Percentiles rank a stretch among this genome's conserved stretches.
Evolutionary conservation across 768 basidiomycete species (phyloP).

Genomic region (Mrakia gelida): DNA sequence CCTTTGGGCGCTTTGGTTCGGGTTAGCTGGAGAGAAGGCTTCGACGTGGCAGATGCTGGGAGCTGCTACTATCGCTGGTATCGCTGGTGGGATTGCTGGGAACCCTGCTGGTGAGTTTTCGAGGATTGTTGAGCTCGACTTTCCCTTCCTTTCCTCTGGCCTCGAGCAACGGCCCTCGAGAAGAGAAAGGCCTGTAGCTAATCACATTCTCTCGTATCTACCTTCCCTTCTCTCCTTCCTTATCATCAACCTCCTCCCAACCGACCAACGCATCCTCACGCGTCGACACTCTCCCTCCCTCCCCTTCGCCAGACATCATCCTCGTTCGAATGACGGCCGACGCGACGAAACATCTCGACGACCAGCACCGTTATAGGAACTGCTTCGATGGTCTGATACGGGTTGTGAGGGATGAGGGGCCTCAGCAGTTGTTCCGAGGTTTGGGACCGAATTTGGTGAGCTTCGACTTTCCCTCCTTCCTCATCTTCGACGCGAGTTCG

Average conservation of each 20-base stretch:
- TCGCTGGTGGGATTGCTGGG: constrained; percentile 31
- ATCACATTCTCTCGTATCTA: too few species aligned
- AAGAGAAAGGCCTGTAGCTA: too few species aligned
- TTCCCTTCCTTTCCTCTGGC: neutral
- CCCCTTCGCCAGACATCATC: constrained; percentile 36
- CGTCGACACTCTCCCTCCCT: too few species aligned
- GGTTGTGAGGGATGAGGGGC: constrained; percentile 50
- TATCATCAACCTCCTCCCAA: neutral
- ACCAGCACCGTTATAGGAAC: constrained; percentile 84
- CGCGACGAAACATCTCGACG: constrained; percentile 75
- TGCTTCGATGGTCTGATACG: constrained; percentile 81
- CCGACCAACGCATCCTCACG: neutral
- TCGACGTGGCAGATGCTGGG: constrained; percentile 22
- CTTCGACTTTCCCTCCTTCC: constrained; percentile 19
- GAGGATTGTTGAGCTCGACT: neutral
- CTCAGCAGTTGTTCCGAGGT: constrained; percentile 30
- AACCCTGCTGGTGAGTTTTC: constrained; percentile 31
- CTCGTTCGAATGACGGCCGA: constrained; percentile 82
- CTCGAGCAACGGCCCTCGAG: neutral
- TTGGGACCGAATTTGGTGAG: constrained; percentile 77
- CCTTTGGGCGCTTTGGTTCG: neutral
- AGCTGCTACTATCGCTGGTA: constrained; percentile 27
- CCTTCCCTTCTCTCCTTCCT: neutral
- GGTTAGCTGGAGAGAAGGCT: neutral
- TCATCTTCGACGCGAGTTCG: too few species aligned